Evolutionary conservation across 1,284 basidiomycete genomes (phyloP), one percentile per base, ranked within the genome.

Genomic region (Malassezia japonica): DNA sequence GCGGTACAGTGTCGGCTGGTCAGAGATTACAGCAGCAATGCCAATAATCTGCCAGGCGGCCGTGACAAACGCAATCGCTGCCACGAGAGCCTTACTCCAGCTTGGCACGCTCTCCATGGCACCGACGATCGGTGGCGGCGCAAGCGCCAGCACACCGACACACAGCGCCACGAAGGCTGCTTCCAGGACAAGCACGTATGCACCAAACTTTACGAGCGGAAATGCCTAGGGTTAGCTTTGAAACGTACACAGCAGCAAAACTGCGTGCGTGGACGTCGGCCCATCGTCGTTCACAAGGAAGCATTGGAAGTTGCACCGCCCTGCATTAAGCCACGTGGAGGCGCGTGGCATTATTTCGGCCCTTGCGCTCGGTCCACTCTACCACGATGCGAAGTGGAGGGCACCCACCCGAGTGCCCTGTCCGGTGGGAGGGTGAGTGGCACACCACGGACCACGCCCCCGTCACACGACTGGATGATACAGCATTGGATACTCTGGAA

Each of bases 141-240:
- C 68, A 1, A 70, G 53, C 0, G 67, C 65, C 16, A 70, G 58
- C 31, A 71, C 50, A 31, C 55, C 60, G 18, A 67, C 46, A 25
- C 57, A 60, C 12, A 70, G 58, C 20, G 62, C 50, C 15, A 71
- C 65, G 13, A 68, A 44, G 1, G 65, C 64, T 4, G 55, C 60
- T 43, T 72, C 64, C 20, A 66, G 45, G 3, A 65, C 57, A 20
- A 69, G 45, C 24, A 64, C 39, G 46, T 72, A 72, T 3, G 70
- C 68, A 4, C 70, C 70, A 6, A 61, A 42, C 21, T 72, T 72
- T 46, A 72, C 64, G 18, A 72, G 61, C 8, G 70, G 70, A 3
- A 68, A 46, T 10, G 55, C 57, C 56, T 58, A n/a, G 32, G 3
- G 48, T 49, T 18, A 46, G 34, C 13, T n/a, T 4, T 4, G 18